These are phyloP conservation scores for Limnanthes douglasii DNA, from an alignment of 345 rosid species.

Conservation along the genomic window DNA sequence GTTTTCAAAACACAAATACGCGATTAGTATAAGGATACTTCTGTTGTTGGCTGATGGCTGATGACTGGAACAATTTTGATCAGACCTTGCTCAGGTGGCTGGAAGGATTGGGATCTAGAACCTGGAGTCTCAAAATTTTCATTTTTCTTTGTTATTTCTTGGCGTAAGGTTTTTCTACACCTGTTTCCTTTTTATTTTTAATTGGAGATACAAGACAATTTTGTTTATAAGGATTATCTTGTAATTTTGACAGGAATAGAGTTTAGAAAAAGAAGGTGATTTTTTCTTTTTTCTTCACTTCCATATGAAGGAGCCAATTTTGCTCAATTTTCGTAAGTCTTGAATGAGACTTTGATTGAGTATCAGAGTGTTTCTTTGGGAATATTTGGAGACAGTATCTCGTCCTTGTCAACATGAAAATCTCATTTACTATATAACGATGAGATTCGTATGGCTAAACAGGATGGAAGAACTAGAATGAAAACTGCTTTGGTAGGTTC, in stretches of 20 bases:
- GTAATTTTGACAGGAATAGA: slow-evolving; percentile 9
- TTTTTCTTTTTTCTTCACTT: slow-evolving; percentile 8
- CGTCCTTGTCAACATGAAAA: too few species aligned
- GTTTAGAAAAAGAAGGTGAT: slow-evolving; percentile 6
- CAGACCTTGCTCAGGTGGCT: slow-evolving; percentile 10
- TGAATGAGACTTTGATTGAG: neutral
- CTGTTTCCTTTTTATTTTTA: slow-evolving; percentile 3
- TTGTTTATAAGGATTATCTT: slow-evolving; percentile 13
- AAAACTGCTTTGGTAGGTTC: too few species aligned
- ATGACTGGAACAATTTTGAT: slow-evolving; percentile 27
- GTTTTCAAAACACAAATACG: slow-evolving; percentile 18
- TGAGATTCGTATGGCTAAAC: too few species aligned
- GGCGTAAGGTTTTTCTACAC: slow-evolving; percentile 11
- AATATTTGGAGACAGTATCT: neutral
- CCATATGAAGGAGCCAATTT: slow-evolving; percentile 14
- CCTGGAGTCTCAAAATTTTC: slow-evolving; percentile 9
- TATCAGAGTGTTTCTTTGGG: neutral
- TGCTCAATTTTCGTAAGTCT: slow-evolving; percentile 6
- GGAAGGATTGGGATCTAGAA: slow-evolving; percentile 8
- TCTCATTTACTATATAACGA: too few species aligned
- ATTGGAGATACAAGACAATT: slow-evolving; percentile 11
- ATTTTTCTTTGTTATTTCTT: slow-evolving; percentile 9
- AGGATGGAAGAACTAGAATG: too few species aligned
- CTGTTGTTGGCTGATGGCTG: slow-evolving; percentile 12
- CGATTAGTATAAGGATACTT: slow-evolving; percentile 7